Evolutionary conservation across 257 asterid species (phyloP).

Genomic region (Pogostemon cablin): DNA sequence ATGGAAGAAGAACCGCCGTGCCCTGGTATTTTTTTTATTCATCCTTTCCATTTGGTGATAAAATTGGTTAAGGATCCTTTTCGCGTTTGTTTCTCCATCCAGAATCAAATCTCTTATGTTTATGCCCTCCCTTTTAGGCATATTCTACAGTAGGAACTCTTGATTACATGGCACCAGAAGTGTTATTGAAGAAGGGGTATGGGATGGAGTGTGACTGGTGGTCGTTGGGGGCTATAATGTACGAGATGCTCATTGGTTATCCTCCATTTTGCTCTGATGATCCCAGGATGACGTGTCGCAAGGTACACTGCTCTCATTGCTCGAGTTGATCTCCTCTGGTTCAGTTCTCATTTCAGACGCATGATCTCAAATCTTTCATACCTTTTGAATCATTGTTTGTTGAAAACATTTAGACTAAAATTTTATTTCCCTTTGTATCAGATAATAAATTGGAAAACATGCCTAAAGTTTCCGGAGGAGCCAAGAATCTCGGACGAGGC

Average conservation of each 20-base stretch:
- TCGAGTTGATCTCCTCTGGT: not conserved
- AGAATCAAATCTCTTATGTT: not conserved
- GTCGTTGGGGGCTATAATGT: constrained; percentile 95
- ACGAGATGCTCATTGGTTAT: constrained; percentile 90
- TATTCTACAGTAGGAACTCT: constrained; percentile 97
- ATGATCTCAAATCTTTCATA: not conserved
- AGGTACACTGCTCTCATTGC: constrained; percentile 49
- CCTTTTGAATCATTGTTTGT: not conserved
- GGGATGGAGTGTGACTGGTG: constrained; percentile 99
- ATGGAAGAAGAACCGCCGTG: constrained; percentile 96
- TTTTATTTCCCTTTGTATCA: constrained; percentile 37
- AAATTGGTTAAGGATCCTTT: not conserved
- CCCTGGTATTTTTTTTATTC: constrained; percentile 57
- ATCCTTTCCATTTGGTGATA: not conserved
- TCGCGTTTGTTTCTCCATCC: not conserved
- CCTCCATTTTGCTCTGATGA: constrained; percentile 99
- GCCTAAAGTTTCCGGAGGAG: constrained; percentile 93
- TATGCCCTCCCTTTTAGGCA: constrained; percentile 56
- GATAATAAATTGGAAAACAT: constrained; percentile 91
- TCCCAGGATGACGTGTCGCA: constrained; percentile 97
- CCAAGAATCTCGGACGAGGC: constrained; percentile 86
- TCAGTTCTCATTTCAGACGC: not conserved
- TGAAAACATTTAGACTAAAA: not conserved
- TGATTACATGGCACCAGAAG: constrained; percentile 99
- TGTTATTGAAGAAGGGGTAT: constrained; percentile 88